Evolutionary conservation across 306 rosid genomes (phyloP).

Genomic region (Medicago arabica): DNA sequence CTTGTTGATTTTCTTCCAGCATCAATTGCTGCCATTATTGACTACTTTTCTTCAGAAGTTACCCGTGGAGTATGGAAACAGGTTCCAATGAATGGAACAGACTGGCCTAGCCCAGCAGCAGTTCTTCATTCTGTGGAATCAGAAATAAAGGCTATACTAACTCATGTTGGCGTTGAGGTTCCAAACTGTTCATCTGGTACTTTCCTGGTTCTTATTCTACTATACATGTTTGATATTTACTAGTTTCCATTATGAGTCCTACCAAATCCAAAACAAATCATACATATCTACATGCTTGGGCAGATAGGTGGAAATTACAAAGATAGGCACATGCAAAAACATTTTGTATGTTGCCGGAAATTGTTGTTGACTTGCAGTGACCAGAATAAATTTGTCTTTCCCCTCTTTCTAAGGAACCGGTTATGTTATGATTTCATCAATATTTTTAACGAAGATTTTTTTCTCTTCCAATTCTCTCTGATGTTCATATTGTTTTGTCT

Average conservation of each 20-base stretch:
- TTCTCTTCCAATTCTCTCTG: neutral
- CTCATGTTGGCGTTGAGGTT: slow-evolving; percentile 68
- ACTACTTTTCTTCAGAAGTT: slow-evolving; percentile 83
- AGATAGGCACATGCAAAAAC: slow-evolving; percentile 8
- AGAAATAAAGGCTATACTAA: slow-evolving; percentile 68
- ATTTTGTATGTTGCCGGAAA: neutral
- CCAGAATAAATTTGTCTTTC: slow-evolving; percentile 27
- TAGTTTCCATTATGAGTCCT: slow-evolving; percentile 31
- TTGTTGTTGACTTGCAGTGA: slow-evolving; percentile 9
- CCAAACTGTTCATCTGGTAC: slow-evolving; percentile 67
- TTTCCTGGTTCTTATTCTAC: slow-evolving; percentile 38
- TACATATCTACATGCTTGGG: slow-evolving; percentile 11
- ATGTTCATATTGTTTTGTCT: slow-evolving; percentile 2
- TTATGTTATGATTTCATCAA: slow-evolving; percentile 34
- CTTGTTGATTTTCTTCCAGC: slow-evolving; percentile 88
- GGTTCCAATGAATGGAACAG: slow-evolving; percentile 84
- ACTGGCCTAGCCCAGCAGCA: slow-evolving; percentile 91
- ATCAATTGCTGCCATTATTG: slow-evolving; percentile 70
- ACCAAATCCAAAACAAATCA: slow-evolving; percentile 22
- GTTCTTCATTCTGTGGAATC: slow-evolving; percentile 63
- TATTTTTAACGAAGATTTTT: neutral
- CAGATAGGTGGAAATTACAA: slow-evolving; percentile 20
- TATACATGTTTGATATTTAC: slow-evolving; percentile 22
- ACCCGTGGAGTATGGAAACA: slow-evolving; percentile 85
- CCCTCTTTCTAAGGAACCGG: slow-evolving; percentile 18